Evolutionary conservation across 495 filamentous ascomycete genomes (phyloP).

Genomic region (Lasiosphaeris hirsuta): DNA sequence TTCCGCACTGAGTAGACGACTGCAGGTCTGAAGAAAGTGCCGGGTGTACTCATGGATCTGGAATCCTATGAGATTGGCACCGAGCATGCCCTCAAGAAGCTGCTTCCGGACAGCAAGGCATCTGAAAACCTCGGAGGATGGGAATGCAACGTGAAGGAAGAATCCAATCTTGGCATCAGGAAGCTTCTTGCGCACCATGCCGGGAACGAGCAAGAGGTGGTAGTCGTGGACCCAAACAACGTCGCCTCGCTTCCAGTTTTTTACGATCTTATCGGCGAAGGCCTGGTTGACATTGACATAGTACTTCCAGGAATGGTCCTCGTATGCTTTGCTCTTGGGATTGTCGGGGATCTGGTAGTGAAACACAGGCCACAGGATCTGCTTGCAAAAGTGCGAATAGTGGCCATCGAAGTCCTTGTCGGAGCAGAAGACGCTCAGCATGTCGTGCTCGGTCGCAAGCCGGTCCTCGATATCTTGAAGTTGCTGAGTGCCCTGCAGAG

Average conservation of each 20-base stretch:
- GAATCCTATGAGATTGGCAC: constrained; percentile 86
- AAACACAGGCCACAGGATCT: constrained; percentile 86
- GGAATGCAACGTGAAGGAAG: constrained; percentile 92
- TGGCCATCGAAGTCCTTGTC: constrained; percentile 90
- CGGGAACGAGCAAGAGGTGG: constrained; percentile 85
- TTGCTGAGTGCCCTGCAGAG: constrained; percentile 61
- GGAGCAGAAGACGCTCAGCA: constrained; percentile 74
- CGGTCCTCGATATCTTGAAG: constrained; percentile 76
- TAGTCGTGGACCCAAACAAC: constrained; percentile 95
- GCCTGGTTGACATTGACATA: constrained; percentile 87
- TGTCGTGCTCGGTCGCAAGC: constrained; percentile 74
- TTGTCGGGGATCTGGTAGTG: constrained; percentile 96
- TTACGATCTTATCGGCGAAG: constrained; percentile 83
- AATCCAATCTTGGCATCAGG: constrained; percentile 92
- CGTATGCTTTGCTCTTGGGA: constrained; percentile 94
- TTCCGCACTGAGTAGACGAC: constrained; percentile 78
- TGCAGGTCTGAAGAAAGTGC: constrained; percentile 93
- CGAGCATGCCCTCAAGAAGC: constrained; percentile 84
- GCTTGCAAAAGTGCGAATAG: constrained; percentile 91
- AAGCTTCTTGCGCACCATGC: constrained; percentile 80
- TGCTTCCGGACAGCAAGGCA: constrained; percentile 81
- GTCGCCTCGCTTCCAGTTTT: constrained; percentile 88
- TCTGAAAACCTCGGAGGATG: constrained; percentile 90
- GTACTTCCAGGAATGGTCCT: constrained; percentile 93
- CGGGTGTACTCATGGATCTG: constrained; percentile 89